Evolutionary conservation across 2,329 filamentous ascomycete genomes (phyloP).

Genomic region (Fusarium sp.): DNA sequence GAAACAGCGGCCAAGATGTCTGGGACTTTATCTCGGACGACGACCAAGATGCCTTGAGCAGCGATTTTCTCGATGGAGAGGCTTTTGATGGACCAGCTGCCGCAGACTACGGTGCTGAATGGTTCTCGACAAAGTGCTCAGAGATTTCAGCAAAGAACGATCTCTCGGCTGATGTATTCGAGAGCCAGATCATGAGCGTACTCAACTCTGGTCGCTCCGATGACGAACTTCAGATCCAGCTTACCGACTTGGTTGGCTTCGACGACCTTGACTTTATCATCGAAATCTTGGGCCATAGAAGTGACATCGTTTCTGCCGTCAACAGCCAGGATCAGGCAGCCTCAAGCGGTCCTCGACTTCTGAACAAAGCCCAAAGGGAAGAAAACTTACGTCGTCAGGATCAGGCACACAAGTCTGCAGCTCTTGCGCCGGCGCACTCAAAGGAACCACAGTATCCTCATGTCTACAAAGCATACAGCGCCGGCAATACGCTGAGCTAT

Average conservation of each 20-base stretch:
- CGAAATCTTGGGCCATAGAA: conserved; percentile 83
- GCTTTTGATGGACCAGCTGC: conserved; percentile 43
- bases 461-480: conserved; percentile 85
- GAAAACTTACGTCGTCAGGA: conserved; percentile 81
- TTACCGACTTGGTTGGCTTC: conserved; percentile 92
- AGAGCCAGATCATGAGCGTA: conserved; percentile 80
- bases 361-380: conserved; percentile 82
- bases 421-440: conserved; percentile 76
- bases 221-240: conserved; percentile 88
- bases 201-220: conserved; percentile 75
- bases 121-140: conserved; percentile 77
- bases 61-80: conserved; percentile 68
- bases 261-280: conserved; percentile 94
- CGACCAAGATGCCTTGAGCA: conserved; percentile 73
- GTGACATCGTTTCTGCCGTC: conserved; percentile 68
- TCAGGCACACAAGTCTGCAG: conserved; percentile 81
- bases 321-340: conserved; percentile 51
- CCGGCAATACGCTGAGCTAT: conserved; percentile 85
- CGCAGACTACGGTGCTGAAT: conserved; percentile 66
- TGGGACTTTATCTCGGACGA: conserved; percentile 91
- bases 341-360: conserved; percentile 62
- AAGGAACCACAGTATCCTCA: conserved; percentile 88
- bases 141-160: conserved; percentile 74
- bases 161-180: conserved; percentile 75
- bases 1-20: conserved; percentile 79